A percentile compares a stretch with the other conserved stretches of the same genome.
phyloP scores from a whole-genome alignment of 2,329 filamentous ascomycete species.

The Fusarium agapanthi region DNA sequence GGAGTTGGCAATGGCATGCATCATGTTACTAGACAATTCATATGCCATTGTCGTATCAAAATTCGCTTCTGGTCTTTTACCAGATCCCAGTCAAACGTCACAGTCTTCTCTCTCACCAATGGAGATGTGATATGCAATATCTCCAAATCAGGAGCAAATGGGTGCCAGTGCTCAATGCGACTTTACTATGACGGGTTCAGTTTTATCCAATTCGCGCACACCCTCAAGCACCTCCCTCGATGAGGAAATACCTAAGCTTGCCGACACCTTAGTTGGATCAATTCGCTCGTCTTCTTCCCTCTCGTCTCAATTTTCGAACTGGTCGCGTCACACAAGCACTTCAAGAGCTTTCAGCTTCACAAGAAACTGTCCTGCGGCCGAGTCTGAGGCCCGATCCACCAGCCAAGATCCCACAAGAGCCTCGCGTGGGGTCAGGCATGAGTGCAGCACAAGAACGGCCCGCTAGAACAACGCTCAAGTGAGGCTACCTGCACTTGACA shows the following conservation, averaged over 20 bases:
- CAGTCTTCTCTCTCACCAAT: conserved; percentile 12
- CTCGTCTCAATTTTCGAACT: conserved; percentile 18
- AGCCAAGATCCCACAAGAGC: conserved; percentile 27
- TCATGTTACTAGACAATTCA: not conserved
- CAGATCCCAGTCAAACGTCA: not conserved
- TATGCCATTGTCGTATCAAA: conserved; percentile 24
- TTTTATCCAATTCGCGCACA: conserved; percentile 21
- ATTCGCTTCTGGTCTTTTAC: not conserved
- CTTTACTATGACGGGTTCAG: conserved; percentile 3
- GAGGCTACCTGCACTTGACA: conserved; percentile 41
- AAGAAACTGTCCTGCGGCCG: conserved; percentile 25
- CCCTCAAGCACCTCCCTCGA: conserved; percentile 22
- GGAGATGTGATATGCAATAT: conserved; percentile 6
- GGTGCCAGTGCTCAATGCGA: conserved; percentile 28
- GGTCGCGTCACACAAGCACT: conserved; percentile 28
- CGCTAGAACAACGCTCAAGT: conserved; percentile 26
- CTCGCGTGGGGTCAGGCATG: conserved; percentile 43
- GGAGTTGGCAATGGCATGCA: conserved; percentile 2
- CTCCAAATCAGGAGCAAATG: not conserved
- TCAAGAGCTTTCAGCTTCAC: conserved; percentile 18
- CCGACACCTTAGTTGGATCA: conserved; percentile 1
- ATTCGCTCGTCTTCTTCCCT: conserved; percentile 14
- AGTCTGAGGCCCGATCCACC: conserved; percentile 29
- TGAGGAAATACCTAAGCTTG: conserved; percentile 24
- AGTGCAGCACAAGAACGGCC: conserved; percentile 38